A percentile compares a stretch with the other conserved stretches of the same genome.
These are phyloP conservation scores for Limonium bicolor DNA, from an alignment of 148 eudicot genomes.

Conservation along the genomic window DNA sequence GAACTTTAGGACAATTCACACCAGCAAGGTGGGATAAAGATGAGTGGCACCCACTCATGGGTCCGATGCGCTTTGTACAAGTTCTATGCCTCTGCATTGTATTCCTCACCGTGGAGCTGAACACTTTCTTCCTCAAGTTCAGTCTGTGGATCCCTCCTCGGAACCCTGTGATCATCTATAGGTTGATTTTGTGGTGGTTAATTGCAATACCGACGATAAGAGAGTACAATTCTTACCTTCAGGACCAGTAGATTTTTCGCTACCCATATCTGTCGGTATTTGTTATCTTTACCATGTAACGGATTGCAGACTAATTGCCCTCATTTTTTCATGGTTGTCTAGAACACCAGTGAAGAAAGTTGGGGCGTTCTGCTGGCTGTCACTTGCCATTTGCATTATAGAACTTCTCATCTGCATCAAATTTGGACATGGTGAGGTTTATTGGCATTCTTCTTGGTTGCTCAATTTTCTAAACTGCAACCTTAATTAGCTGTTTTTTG, in stretches of 20 bases:
- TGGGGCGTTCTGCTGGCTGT: slow-evolving; percentile 94
- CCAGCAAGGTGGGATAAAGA: slow-evolving; percentile 99
- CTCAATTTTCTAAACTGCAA: neutral
- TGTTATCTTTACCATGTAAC: neutral
- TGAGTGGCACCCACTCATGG: slow-evolving; percentile 95
- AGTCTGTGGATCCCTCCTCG: slow-evolving; percentile 98
- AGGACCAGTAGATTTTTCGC: too few species aligned
- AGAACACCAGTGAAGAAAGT: slow-evolving; percentile 83
- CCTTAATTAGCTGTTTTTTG: neutral
- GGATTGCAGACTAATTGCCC: too few species aligned
- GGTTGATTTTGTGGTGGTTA: slow-evolving; percentile 95
- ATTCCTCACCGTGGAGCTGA: slow-evolving; percentile 88
- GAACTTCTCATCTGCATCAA: slow-evolving; percentile 91
- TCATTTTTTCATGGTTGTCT: neutral
- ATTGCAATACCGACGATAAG: slow-evolving; percentile 95
- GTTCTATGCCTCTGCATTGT: slow-evolving; percentile 65
- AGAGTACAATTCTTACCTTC: slow-evolving; percentile 89
- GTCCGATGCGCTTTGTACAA: slow-evolving; percentile 93
- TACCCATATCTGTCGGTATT: neutral
- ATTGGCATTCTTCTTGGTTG: neutral
- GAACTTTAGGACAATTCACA: slow-evolving; percentile 87
- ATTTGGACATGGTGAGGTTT: slow-evolving; percentile 75
- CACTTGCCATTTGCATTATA: slow-evolving; percentile 84
- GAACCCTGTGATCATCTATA: slow-evolving; percentile 66
- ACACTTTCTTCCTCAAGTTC: slow-evolving; percentile 92